phyloP scores from a whole-genome alignment of 345 rosid species.

The Clarkia xantiana region DNA sequence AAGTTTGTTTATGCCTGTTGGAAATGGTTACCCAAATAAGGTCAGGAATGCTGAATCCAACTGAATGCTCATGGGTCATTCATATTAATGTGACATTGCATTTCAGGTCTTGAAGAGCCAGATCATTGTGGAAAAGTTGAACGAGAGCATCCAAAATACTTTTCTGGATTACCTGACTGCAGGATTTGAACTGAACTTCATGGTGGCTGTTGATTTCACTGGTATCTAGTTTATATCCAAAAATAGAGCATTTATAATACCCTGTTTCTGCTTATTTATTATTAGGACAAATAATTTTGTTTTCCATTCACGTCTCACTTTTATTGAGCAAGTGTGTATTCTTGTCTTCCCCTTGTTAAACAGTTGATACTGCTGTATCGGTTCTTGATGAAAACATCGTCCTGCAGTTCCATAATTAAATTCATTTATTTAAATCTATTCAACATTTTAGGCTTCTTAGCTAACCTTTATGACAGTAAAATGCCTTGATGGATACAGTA shows the following conservation, averaged over 20 bases:
- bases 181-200: conserved; percentile 83
- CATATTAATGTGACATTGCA: not conserved
- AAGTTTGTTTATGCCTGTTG: conserved; percentile 37
- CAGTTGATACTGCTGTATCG: not conserved
- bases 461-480: too few species aligned
- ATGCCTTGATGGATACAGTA: not conserved
- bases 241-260: not conserved
- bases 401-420: not conserved
- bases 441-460: not conserved
- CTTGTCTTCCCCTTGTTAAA: not conserved
- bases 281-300: not conserved
- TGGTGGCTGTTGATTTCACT: conserved; percentile 94
- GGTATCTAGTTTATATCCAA: conserved; percentile 26
- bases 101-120: conserved; percentile 55
- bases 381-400: too few species aligned
- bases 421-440: not conserved
- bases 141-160: conserved; percentile 51
- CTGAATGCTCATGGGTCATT: not conserved
- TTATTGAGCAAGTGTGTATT: not conserved
- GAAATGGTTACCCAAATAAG: conserved; percentile 46
- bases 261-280: not conserved
- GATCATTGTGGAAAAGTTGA: conserved; percentile 54
- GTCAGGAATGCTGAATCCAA: conserved; percentile 18
- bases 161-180: conserved; percentile 75
- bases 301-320: not conserved